These are phyloP conservation scores for Biscutella laevigata DNA, from an alignment of 441 rosid genomes.

Conservation along the genomic window DNA sequence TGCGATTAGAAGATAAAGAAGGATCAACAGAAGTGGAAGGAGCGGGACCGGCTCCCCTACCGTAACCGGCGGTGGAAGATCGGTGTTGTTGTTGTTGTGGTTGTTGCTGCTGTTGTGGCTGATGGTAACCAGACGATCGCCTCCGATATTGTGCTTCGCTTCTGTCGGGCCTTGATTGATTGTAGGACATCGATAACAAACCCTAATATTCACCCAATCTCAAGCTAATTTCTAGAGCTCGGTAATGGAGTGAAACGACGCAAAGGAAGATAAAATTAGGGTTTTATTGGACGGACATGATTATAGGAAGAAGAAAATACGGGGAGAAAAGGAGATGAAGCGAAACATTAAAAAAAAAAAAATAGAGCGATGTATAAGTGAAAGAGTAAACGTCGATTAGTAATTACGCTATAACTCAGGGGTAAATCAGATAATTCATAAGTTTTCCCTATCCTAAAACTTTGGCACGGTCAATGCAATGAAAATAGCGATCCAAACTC, in stretches of 20 bases:
- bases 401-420: neutral
- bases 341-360: neutral
- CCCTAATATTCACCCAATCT: conserved; percentile 20
- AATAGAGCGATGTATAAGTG: neutral
- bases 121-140: conserved; percentile 66
- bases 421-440: neutral
- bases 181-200: conserved; percentile 81
- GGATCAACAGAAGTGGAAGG: conserved; percentile 49
- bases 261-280: conserved; percentile 28
- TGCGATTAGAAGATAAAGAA: conserved; percentile 37
- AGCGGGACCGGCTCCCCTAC: conserved; percentile 54
- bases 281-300: conserved; percentile 42
- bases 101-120: conserved; percentile 28
- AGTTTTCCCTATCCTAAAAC: neutral
- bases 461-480: conserved; percentile 36
- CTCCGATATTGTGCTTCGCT: conserved; percentile 57
- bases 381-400: no score
- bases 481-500: conserved; percentile 15
- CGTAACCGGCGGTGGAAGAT: conserved; percentile 54
- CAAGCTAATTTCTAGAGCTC: conserved; percentile 25
- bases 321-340: conserved; percentile 10
- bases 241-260: conserved; percentile 29
- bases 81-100: conserved; percentile 25
- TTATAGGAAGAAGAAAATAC: conserved; percentile 25
- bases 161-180: conserved; percentile 85